Percentiles rank a stretch among this genome's conserved stretches.
Conservation (phyloP, 1,284 basidiomycete genomes). For the Heterobasidion occidentale region DNA sequence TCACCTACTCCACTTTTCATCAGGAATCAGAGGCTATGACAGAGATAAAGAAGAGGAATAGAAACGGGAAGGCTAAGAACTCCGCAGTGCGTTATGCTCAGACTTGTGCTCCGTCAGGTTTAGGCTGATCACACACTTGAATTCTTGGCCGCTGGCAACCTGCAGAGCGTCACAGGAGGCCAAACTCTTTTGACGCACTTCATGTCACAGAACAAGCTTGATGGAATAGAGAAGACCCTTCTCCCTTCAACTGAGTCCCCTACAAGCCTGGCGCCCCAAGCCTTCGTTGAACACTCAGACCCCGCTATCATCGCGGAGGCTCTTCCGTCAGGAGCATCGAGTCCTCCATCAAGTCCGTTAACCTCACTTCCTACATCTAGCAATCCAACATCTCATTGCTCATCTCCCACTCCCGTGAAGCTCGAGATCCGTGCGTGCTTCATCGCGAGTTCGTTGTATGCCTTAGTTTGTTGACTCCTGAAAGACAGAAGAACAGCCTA, state of each 20-base stretch:
- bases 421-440: background rate
- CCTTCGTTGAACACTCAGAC: background rate
- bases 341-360: background rate
- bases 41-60: background rate
- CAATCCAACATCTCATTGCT: background rate
- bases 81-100: background rate
- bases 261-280: background rate
- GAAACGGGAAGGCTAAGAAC: background rate
- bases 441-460: background rate
- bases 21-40: background rate
- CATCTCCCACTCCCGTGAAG: background rate
- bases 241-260: background rate
- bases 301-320: background rate
- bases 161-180: background rate
- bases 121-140: background rate
- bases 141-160: background rate
- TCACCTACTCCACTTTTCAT: background rate
- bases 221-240: background rate
- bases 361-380: background rate
- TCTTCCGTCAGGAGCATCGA: background rate
- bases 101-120: background rate
- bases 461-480: background rate
- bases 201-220: background rate
- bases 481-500: background rate
- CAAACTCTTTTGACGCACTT: background rate